Conservation (phyloP, 768 basidiomycete species). For the Pisolithus marmoratus region DNA sequence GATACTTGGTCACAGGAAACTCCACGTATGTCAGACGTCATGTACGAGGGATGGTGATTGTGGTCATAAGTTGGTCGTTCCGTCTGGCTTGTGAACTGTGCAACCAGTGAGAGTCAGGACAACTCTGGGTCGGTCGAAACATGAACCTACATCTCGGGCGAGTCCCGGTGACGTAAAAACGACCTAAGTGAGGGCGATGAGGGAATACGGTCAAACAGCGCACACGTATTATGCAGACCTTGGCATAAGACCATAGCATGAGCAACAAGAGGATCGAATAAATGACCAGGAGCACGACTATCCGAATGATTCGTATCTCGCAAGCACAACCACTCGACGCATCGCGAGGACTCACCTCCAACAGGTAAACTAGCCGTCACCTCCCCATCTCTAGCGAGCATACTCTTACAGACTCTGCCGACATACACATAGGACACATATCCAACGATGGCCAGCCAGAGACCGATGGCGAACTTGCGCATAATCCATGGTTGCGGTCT, state of each 20-base stretch:
- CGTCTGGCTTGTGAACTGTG: constrained; percentile 21
- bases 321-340: background rate
- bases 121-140: background rate
- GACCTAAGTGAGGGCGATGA: constrained; percentile 36
- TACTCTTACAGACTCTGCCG: constrained; percentile 61
- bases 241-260: constrained; percentile 74
- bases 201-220: background rate
- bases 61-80: constrained; percentile 17
- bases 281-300: constrained; percentile 63
- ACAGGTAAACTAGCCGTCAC: constrained; percentile 44
- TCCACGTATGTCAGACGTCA: constrained; percentile 21
- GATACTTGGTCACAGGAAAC: constrained; percentile 23
- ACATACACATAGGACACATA: constrained; percentile 79
- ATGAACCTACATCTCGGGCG: constrained; percentile 57
- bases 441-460: constrained; percentile 55
- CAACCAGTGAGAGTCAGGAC: background rate
- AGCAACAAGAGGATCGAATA: constrained; percentile 62
- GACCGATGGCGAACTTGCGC: constrained; percentile 58
- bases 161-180: constrained; percentile 63
- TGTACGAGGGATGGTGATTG: constrained; percentile 11
- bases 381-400: constrained; percentile 44
- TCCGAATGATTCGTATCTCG: constrained; percentile 1
- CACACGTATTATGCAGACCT: constrained; percentile 38
- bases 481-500: constrained; percentile 70
- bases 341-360: constrained; percentile 56